Base-by-base conservation (phyloP, 345 rosid genomes). In the Eucalyptus sp. region DNA sequence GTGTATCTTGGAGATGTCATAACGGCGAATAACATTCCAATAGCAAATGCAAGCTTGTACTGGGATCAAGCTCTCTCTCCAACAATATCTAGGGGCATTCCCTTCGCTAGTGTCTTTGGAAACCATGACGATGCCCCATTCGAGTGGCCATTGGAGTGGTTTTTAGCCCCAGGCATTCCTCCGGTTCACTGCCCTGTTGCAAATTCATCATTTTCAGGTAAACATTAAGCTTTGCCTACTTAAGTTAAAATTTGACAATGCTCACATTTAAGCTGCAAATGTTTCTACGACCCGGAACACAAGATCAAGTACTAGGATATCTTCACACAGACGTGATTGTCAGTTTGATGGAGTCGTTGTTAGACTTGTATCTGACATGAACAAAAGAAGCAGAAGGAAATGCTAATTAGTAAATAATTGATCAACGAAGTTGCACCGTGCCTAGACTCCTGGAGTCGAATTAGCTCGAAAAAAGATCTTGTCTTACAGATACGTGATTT, bases 11-110 rank as follows among this genome's bases (percentile, higher is more conserved):
- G 99, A 89, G 99, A 96, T 94, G 96, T 97, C 10, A 91, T 97
- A 50, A 96, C 99, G 1, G 99, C 97, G 27, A 94, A 97, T 91
- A 96, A 95, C 92, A 92, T 97, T 76, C 90, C 95, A 54, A 91
- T 93, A 49, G 94, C 93, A 41, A 97, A 96, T 90, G 97, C 99
- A 68, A 97, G 96, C 88, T 92, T 92, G 93, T 94, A 92, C 86
- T 97, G 99, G 98, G 96, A 94, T 90, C 90, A 90, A 91, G 99
- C 99, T 31, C 87, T 95, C 8, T 94, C 98, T 88, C 98, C 99
- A 11, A 92, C 99, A 37, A 93, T 93, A 91, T 91, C 86, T 7
- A 94, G 98, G 91, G 93, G 91, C 64, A 96, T 96, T 46, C 97
- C 98, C 1, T 97, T 97, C 93, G 94, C 98, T 10, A 94, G 93